phyloP scores from a whole-genome alignment of 2,329 filamentous ascomycete genomes.

The Zelopaecilomyces penicillatus region DNA sequence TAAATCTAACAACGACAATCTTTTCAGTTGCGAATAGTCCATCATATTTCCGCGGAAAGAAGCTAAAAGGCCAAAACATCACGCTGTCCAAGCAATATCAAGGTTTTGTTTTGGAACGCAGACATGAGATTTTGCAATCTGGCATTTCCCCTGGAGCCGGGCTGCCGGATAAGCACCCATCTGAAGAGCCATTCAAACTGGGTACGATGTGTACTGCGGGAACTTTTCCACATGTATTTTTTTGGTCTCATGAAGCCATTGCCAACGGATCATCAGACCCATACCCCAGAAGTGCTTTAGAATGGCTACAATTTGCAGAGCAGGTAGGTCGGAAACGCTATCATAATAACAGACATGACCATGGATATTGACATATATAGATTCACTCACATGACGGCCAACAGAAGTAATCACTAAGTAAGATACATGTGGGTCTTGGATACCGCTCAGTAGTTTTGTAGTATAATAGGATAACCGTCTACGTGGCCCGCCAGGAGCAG shows the following conservation, averaged over 20 bases:
- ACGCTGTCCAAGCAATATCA: slow-evolving; percentile 63
- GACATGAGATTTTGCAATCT: slow-evolving; percentile 22
- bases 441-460: too few species aligned
- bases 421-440: neutral
- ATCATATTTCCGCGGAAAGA: slow-evolving; percentile 71
- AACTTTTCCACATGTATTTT: slow-evolving; percentile 62
- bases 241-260: slow-evolving; percentile 75
- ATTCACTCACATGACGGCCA: slow-evolving; percentile 10
- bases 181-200: slow-evolving; percentile 36
- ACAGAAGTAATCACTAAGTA: neutral
- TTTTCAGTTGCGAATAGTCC: too few species aligned
- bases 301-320: slow-evolving; percentile 71
- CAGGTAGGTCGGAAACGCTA: slow-evolving; percentile 35
- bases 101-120: slow-evolving; percentile 48
- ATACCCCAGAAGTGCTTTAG: slow-evolving; percentile 66
- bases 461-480: too few species aligned
- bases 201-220: slow-evolving; percentile 53
- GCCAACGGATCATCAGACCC: slow-evolving; percentile 56
- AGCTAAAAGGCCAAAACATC: slow-evolving; percentile 60
- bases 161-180: slow-evolving; percentile 21
- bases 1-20: too few species aligned
- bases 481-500: too few species aligned
- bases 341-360: neutral
- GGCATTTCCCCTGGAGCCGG: neutral
- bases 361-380: slow-evolving; percentile 5